Base-by-base conservation (phyloP, 495 filamentous ascomycete species). In the Lichenothelia convexa region DNA sequence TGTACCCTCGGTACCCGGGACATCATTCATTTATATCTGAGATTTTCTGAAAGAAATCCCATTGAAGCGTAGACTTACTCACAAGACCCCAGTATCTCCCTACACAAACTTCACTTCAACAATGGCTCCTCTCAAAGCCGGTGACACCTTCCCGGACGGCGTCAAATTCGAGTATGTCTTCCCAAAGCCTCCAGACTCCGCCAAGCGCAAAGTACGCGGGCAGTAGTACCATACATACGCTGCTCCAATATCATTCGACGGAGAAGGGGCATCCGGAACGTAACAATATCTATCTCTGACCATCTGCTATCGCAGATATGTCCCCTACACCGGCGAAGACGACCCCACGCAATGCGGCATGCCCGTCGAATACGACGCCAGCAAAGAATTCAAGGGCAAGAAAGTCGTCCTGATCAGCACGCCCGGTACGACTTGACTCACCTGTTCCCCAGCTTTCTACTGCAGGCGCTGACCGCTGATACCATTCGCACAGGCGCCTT, bases 401-500 rank as follows among this genome's bases (percentile, higher is more conserved):
- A 92, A 89, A 61, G 78, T 87, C 40, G 76, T 93, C 46, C 66
- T 95, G 48, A 79, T 94, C 61, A 71, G 81, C 46, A 78, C 93
- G 38, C 86, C 86, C 40, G 86, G 73, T 71, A 41, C 32, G 55
- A n/a, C n/a, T 50, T 17, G 35, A 39, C 15, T 27, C 38, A 27
- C 34, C 17, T 15, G 30, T 45, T 26, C 31, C 30, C 42, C 45
- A 43, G 41, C 48, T n/a, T n/a, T n/a, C 47, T 38, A 48, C 34
- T 46, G 39, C 32, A 12, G 23, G 40, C 11, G 5, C 17, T 9
- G 4, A 19, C 26, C 17, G n/a, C n/a, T n/a, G n/a, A n/a, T n/a
- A n/a, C n/a, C n/a, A n/a, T n/a, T n/a, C n/a, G n/a, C n/a, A n/a
- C 47, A 73, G 72, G 85, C 47, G 87, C 87, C 36, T 95, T 95